Conservation (phyloP, 495 filamentous ascomycete genomes). For the Tuber borchii region DNA sequence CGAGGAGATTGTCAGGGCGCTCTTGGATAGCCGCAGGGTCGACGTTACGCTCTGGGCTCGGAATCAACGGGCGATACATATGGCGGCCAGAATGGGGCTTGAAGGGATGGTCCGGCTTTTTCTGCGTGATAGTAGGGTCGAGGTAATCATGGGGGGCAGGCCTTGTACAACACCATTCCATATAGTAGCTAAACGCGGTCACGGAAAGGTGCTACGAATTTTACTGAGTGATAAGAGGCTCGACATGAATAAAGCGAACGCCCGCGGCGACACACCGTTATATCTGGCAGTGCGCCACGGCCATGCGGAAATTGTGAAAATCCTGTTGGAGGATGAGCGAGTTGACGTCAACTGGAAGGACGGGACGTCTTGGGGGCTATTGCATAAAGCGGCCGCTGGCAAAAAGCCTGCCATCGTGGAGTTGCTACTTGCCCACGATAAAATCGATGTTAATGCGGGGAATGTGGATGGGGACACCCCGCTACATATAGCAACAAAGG, state of each 20-base stretch:
- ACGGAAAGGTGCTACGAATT: background rate
- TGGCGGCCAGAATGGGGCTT: background rate
- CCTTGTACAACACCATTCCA: slow-evolving; percentile 1
- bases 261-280: background rate
- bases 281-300: background rate
- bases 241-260: background rate
- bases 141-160: background rate
- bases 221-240: background rate
- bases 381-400: background rate
- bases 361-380: background rate
- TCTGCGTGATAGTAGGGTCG: background rate
- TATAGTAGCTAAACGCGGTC: background rate
- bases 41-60: background rate
- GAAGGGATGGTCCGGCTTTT: background rate
- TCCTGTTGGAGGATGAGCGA: background rate
- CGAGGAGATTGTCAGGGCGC: background rate
- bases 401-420: background rate
- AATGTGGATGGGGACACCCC: background rate
- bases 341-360: background rate
- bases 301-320: background rate
- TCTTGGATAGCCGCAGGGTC: background rate
- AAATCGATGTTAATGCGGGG: background rate
- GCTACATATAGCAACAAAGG: background rate
- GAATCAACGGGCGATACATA: background rate
- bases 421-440: background rate